Base-by-base conservation (phyloP, 495 filamentous ascomycete species). In the Polyplosphaeria fusca region DNA sequence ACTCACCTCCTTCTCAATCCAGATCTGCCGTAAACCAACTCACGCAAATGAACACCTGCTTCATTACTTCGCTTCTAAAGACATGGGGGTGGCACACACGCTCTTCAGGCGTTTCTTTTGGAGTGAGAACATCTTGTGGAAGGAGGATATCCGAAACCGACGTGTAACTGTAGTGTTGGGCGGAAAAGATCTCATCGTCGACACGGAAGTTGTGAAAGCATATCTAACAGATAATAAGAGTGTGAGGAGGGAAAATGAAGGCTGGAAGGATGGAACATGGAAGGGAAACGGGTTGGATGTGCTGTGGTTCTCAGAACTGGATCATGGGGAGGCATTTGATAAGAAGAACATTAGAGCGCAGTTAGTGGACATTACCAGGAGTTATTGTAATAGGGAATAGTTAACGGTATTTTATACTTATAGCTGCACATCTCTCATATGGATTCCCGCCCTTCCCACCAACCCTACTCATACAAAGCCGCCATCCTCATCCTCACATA, bases 291-390 rank as follows among this genome's bases (percentile, higher is more conserved):
- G 78, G 5, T 65, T 85, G 26, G 79, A 86, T 61, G 69, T 87
- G 13, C 43, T 84, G 0, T 87, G 83, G 83, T 86, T 78, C 61
- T 68, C 76, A 12, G 68, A 74, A 11, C 58, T 85, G 37, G 83
- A 88, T 67, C 85, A 88, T 67, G 84, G 82, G 22, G 81, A 87
- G 58, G 74, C 82, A 12, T 87, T 87, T 68, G 83, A 86, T 58
- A 69, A 63, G 26, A 52, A 58, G 53, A 35, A 56, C 20, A 73
- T 72, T 24, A 70, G 74, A 60, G 65, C 63, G 25, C 64, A 54
- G 41, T 51, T 86, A 26, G 70, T 77, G 37, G 66, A 69, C 35
- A 27, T 77, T n/a, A 54, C 69, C 13, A 55, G 67, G 30, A 68
- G 58, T 24, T 76, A 77, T 55, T 77, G 74, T 59, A n/a, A n/a